phyloP scores from a whole-genome alignment of 1,139 yeast genomes.

The Taphrina populina region DNA sequence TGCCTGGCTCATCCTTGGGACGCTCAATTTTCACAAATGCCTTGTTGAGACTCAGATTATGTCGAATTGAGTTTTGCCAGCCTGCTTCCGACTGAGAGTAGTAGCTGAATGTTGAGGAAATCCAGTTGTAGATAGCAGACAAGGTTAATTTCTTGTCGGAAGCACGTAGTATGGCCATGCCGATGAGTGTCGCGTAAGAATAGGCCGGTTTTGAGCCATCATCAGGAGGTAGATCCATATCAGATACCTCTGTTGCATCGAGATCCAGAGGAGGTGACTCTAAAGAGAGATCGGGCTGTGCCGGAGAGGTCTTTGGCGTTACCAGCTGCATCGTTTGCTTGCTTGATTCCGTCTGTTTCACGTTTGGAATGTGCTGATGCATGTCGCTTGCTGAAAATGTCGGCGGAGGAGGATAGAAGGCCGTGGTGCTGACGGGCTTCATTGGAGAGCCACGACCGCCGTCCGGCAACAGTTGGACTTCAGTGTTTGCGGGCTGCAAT shows the following conservation, averaged over 20 bases:
- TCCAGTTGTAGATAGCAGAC: slow-evolving; percentile 92
- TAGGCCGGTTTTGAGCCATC: slow-evolving; percentile 77
- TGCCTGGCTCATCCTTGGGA: slow-evolving; percentile 79
- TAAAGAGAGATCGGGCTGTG: slow-evolving; percentile 17
- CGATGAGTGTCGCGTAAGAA: slow-evolving; percentile 90
- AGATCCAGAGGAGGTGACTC: slow-evolving; percentile 8
- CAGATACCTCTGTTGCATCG: slow-evolving; percentile 18
- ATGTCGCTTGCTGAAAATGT: slow-evolving; percentile 17
- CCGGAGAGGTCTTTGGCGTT: slow-evolving; percentile 23
- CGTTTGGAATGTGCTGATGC: slow-evolving; percentile 8
- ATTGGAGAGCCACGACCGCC: slow-evolving; percentile 32
- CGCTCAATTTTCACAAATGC: slow-evolving; percentile 88
- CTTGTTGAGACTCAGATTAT: slow-evolving; percentile 76
- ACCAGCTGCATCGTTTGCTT: slow-evolving; percentile 7
- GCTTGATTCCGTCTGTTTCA: not conserved
- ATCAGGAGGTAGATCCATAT: slow-evolving; percentile 41
- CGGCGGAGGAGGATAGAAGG: slow-evolving; percentile 15
- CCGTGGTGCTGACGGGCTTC: slow-evolving; percentile 19
- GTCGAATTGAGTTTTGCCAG: slow-evolving; percentile 91
- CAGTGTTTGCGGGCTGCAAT: slow-evolving; percentile 6
- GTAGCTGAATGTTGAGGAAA: slow-evolving; percentile 77
- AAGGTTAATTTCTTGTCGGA: slow-evolving; percentile 75
- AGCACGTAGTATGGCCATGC: slow-evolving; percentile 89
- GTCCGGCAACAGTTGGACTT: slow-evolving; percentile 23
- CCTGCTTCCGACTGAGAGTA: slow-evolving; percentile 86